Base-by-base conservation (phyloP, 306 rosid species). In the Prunus mume region DNA sequence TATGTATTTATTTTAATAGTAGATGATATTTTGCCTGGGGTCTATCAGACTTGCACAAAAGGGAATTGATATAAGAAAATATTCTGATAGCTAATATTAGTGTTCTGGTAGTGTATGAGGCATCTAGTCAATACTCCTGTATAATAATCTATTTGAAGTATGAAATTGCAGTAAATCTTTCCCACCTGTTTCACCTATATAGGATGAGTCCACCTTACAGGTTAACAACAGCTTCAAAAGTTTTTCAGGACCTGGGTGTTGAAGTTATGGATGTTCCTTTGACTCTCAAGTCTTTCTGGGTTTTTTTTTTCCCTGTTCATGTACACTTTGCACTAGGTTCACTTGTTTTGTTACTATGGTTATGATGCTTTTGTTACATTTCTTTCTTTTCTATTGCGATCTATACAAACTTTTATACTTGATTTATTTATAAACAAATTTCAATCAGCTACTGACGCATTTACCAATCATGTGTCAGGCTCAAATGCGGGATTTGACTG, bases 401-500 rank as follows among this genome's bases (percentile, higher is more conserved):
- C 4, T 25, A 7, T 24, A 15, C 0, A 25, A 18, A 25, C 72
- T 34, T 5, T 51, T 62, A 52, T 34, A 8, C 7, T 38, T 34
- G 11, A 12, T 47, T 64, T 76, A 47, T 45, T 25, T 57, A 22
- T 75, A 1, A 12, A 17, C 22, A 63, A 63, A 43, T 15, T 17
- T 41, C 13, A 41, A 76, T 52, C 52, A 28, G 75, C 72, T 69
- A 78, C 77, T 82, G 77, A 28, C 68, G 65, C 50, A 61, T 49
- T 80, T 62, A 54, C 78, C 69, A 58, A 38, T 38, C 43, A 38
- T 7, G 9, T 38, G 68, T 41, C 88, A 95, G 99, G 99, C 97
- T 65, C 99, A 95, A 78, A 95, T 95, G 99, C 91, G 99, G 75
- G 99, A 95, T 86, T 88, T 92, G 86, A 60, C 87, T 45, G 99